A percentile compares a stretch with the other conserved stretches of the same genome.
phyloP scores from a whole-genome alignment of 306 rosid genomes.

The Hippophae tibetana region DNA sequence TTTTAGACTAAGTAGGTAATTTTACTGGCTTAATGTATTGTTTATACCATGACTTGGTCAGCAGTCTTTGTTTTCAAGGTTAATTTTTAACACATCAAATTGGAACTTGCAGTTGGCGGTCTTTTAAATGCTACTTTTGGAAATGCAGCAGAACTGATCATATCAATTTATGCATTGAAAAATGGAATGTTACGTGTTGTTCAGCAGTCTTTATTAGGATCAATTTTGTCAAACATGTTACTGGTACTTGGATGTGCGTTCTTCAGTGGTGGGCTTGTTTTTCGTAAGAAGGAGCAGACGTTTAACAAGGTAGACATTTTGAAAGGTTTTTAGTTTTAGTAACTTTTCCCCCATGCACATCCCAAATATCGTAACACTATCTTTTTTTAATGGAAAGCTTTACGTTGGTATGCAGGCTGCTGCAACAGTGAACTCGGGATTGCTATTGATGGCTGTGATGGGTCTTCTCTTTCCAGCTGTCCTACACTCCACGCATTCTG shows the following conservation, averaged over 20 bases:
- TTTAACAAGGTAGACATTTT: constrained; percentile 55
- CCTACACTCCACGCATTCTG: constrained; percentile 83
- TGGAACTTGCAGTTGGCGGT: constrained; percentile 72
- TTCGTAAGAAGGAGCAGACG: constrained; percentile 45
- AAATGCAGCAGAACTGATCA: constrained; percentile 86
- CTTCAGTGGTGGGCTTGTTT: constrained; percentile 73
- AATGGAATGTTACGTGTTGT: constrained; percentile 89
- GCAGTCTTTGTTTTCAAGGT: neutral
- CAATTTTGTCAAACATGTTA: constrained; percentile 88
- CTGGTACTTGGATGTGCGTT: constrained; percentile 91
- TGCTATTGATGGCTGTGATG: constrained; percentile 92
- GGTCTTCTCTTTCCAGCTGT: constrained; percentile 82
- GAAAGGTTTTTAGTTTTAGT: neutral
- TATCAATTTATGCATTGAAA: constrained; percentile 75
- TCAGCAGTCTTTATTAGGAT: constrained; percentile 83
- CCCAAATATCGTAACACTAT: neutral
- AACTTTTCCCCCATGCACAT: neutral
- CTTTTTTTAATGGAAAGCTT: constrained; percentile 8
- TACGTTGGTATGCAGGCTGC: constrained; percentile 48
- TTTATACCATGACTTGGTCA: neutral
- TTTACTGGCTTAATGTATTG: neutral
- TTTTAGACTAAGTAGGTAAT: too few species aligned
- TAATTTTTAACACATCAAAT: constrained; percentile 4
- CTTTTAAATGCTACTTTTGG: constrained; percentile 88
- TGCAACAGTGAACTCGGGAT: constrained; percentile 76